Evolutionary conservation across 192 early-diverging fungal genomes (phyloP).

Genomic region (Coemansia sp.): DNA sequence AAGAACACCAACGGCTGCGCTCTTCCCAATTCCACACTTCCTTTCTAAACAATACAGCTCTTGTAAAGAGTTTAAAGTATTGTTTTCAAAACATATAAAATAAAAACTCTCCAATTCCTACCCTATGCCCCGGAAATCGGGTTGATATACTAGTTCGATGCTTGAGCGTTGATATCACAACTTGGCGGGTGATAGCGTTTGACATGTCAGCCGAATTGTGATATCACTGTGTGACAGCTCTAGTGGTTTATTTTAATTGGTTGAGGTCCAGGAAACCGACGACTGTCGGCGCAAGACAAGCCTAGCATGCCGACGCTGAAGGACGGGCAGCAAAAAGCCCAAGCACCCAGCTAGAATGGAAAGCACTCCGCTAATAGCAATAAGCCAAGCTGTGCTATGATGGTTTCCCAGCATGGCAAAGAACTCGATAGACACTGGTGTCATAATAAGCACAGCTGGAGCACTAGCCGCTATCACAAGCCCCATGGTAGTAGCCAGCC

Average conservation of each 20-base stretch:
- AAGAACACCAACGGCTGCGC: background rate
- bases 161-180: too few relatives aligned
- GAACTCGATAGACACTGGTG: slow-evolving; percentile 24
- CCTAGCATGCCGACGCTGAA: slow-evolving; percentile 19
- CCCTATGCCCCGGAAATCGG: too few relatives aligned
- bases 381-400: slow-evolving; percentile 16
- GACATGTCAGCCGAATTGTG: background rate
- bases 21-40: background rate
- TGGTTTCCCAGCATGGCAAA: slow-evolving; percentile 1
- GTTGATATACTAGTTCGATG: too few relatives aligned
- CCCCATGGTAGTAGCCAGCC: slow-evolving; percentile 28
- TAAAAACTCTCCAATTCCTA: too few relatives aligned
- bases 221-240: too few relatives aligned
- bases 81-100: too few relatives aligned
- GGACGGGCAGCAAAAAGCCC: slow-evolving; percentile 15
- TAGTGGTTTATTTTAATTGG: background rate
- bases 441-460: slow-evolving; percentile 16
- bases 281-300: slow-evolving; percentile 3
- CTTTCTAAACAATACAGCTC: too few relatives aligned
- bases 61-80: too few relatives aligned
- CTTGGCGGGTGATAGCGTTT: too few relatives aligned
- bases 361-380: slow-evolving; percentile 21
- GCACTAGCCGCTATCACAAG: slow-evolving; percentile 13
- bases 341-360: slow-evolving; percentile 18
- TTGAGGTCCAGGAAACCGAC: background rate